Evolutionary conservation across 1,284 basidiomycete species (phyloP).

Genomic region (Ustilago xerochloae): DNA sequence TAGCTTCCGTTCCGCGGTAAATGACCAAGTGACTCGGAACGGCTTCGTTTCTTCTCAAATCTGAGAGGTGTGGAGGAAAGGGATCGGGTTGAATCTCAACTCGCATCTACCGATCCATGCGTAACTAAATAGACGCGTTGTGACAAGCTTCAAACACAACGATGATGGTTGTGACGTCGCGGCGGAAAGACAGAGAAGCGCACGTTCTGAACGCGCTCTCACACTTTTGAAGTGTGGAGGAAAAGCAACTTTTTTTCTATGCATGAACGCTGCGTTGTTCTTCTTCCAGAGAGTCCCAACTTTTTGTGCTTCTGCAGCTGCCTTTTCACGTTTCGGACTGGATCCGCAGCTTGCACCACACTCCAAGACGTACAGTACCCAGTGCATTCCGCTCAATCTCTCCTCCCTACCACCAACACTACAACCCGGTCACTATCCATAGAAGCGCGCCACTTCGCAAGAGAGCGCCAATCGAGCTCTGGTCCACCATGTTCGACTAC

Average conservation of each 20-base stretch:
- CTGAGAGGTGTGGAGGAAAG: too few relatives aligned
- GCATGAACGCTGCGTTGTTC: background rate
- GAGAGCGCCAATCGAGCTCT: background rate
- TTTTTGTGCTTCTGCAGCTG: constrained; percentile 1
- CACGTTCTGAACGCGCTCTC: constrained; percentile 5
- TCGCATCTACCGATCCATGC: background rate
- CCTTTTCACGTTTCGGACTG: constrained; percentile 5
- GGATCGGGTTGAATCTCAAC: too few relatives aligned
- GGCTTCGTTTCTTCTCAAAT: too few relatives aligned
- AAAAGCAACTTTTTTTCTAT: background rate
- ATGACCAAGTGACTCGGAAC: too few relatives aligned
- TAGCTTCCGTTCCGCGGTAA: too few relatives aligned
- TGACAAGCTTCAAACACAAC: background rate
- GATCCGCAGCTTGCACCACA: background rate
- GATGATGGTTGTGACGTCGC: constrained; percentile 4
- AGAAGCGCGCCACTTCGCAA: background rate
- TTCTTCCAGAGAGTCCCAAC: constrained; percentile 11
- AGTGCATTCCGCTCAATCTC: too few relatives aligned
- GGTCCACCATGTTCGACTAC: constrained; percentile 61
- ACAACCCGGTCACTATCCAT: background rate
- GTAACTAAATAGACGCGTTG: background rate
- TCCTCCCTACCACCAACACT: background rate
- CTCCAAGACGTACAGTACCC: too few relatives aligned
- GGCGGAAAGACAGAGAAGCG: background rate
- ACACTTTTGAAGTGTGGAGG: too few relatives aligned